Base-by-base conservation (phyloP, 2,329 filamentous ascomycete species). In the Trichoderma sp. region DNA sequence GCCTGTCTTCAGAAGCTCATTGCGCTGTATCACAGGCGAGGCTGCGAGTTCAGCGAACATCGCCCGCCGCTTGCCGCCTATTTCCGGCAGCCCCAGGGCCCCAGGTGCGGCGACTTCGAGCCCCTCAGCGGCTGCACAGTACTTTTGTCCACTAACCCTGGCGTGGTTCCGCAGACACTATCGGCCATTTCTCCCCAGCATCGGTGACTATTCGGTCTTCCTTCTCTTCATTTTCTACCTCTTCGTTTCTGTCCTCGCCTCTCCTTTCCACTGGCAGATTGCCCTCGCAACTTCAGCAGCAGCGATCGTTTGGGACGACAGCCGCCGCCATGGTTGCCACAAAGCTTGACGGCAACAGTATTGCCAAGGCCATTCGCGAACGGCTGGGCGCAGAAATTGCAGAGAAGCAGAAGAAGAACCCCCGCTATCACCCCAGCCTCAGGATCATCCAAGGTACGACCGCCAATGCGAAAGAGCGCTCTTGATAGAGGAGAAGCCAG, bases 281-380 rank as follows among this genome's bases (percentile, higher is more conserved):
- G 50, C 71, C 67, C 32, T 59, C 57, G 55, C 57, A 26, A 53
- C 57, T 62, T 39, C 66, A 68, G 66, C 66, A 68, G 59, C 64
- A 74, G 75, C 77, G 77, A 74, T 73, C 74, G 72, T 86, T 85
- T 76, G 82, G 83, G 55, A 83, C 83, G 76, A 89, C 87, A 74
- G 76, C 84, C 76, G 79, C 84, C 83, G 86, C 84, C 79, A 98
- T 98, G 95, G 89, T 90, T 77, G 95, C 94, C 76, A 89, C 88
- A 78, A 97, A 94, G 86, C 96, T 99, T 78, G 96, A 99, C 85
- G 96, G 96, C 85, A 97, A 92, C 71, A 94, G 93, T 81, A 94
- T 98, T 85, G 96, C 96, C 77, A 97, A 95, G 86, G 88, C 86
- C 80, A 97, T 98, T 80, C 92, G 96, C 73, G 93, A 95, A 85